A percentile compares a stretch with the other conserved stretches of the same genome.
Evolutionary conservation across 2,329 filamentous ascomycete genomes (phyloP).

Genomic region (Neophaeococcomyces aloes): DNA sequence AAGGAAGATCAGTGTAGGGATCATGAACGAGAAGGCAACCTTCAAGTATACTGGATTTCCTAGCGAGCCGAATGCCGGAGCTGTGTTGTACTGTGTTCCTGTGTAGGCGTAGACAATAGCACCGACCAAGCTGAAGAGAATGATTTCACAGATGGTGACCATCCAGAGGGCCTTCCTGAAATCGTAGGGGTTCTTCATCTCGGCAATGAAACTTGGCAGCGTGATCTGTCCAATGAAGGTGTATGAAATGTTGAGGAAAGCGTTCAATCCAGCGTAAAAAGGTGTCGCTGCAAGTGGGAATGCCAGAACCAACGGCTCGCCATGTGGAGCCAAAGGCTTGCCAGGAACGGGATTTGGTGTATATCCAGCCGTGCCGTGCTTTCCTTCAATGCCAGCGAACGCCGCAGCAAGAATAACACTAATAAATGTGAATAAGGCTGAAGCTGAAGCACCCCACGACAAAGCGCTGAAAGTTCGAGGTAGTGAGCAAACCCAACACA

Average conservation of each 20-base stretch:
- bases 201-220: slow-evolving; percentile 85
- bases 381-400: slow-evolving; percentile 65
- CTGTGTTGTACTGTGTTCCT: slow-evolving; percentile 77
- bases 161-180: slow-evolving; percentile 90
- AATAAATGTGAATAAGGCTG: slow-evolving; percentile 80
- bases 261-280: slow-evolving; percentile 72
- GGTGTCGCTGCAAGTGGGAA: slow-evolving; percentile 60
- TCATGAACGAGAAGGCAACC: slow-evolving; percentile 87
- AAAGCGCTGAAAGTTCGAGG: slow-evolving; percentile 76
- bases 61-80: slow-evolving; percentile 78
- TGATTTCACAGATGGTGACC: slow-evolving; percentile 76
- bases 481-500: slow-evolving; percentile 69
- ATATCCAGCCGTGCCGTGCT: slow-evolving; percentile 55
- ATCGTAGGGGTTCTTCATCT: slow-evolving; percentile 72
- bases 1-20: slow-evolving; percentile 85
- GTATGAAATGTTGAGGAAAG: slow-evolving; percentile 91
- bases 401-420: slow-evolving; percentile 75
- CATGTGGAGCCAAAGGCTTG: no score
- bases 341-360: slow-evolving; percentile 37
- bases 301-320: slow-evolving; percentile 57
- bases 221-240: slow-evolving; percentile 96
- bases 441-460: slow-evolving; percentile 65
- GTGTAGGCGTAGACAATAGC: slow-evolving; percentile 55
- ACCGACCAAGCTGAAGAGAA: slow-evolving; percentile 76
- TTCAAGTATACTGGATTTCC: slow-evolving; percentile 68